Conservation (phyloP, 2,329 filamentous ascomycete genomes). For the Aspergillus tubingensis region DNA sequence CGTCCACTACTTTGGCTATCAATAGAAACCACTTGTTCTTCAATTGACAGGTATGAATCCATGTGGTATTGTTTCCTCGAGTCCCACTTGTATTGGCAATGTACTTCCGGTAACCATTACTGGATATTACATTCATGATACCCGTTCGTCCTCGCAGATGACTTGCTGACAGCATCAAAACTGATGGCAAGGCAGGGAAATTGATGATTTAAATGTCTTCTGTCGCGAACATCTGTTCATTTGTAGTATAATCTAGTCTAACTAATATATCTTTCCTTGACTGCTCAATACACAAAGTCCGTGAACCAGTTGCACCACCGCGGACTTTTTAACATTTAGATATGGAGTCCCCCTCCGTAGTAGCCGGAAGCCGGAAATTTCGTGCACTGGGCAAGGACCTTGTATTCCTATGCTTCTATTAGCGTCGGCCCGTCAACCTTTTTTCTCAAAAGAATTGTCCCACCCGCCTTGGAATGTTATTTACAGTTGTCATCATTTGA, state of each 20-base stretch:
- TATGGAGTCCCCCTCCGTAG: background rate
- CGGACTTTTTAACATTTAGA: constrained; percentile 13
- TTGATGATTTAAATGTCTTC: background rate
- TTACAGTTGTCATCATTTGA: too few species aligned
- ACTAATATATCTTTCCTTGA: too few species aligned
- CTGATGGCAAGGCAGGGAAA: background rate
- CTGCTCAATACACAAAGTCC: background rate
- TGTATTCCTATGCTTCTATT: constrained; percentile 11
- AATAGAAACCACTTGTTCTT: constrained; percentile 1
- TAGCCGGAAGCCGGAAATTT: constrained; percentile 18
- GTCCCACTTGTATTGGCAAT: constrained; percentile 7
- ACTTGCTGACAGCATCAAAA: background rate
- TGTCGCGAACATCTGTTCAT: background rate
- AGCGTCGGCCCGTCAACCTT: constrained; percentile 21
- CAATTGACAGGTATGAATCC: constrained; percentile 4
- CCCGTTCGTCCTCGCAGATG: background rate
- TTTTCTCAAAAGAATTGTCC: constrained; percentile 13
- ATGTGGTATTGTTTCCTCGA: constrained; percentile 3
- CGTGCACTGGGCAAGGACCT: constrained; percentile 4
- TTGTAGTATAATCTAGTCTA: background rate
- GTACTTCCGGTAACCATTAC: background rate
- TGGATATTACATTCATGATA: background rate
- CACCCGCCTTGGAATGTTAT: constrained; percentile 10
- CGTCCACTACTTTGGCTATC: background rate
- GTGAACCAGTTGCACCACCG: constrained; percentile 20